Base-by-base conservation (phyloP, 1,139 yeast genomes). In the Candida sojae region DNA sequence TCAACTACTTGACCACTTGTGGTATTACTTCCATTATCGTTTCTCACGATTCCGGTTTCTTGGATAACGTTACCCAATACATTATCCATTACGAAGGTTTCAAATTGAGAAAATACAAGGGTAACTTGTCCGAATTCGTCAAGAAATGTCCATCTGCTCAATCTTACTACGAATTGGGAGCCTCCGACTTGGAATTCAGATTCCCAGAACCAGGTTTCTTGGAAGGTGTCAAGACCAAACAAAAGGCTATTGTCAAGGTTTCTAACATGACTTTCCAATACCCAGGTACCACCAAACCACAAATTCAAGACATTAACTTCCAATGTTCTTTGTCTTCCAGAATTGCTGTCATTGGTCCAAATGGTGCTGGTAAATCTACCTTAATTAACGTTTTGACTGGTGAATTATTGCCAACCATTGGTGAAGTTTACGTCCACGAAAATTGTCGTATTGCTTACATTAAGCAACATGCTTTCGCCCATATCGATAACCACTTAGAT, bases 191-290 rank as follows among this genome's bases (percentile, higher is more conserved):
- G 68, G 96, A 91, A 78, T 93, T 93, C 86, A 75, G 68, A 62
- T 93, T 93, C 97, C 99, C 99, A 73, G 97, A 88, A 79, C 99
- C 99, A 75, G 99, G 99, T 88, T 92, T 87, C 96, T 86, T 93
- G 73, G 98, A 93, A 83, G 99, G 99, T 88, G 98, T 93, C 69
- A 93, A 93, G 90, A 93, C 99, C 70, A 93, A 93, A 83, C 98
- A 93, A 81, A 93, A 93, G 84, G 98, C 99, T 71, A 93, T 93
- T 77, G 97, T 93, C 71, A 93, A 93, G 84, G 98, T 93, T 60
- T 80, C 89, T 57, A 83, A 88, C 83, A 92, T 93, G 96, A 70
- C 93, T 65, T 93, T 93, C 97, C 97, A 92, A 84, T 93, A 93
- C 82, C 97, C 97, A 76, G 98, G 98, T 82, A 92, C 98, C 62